Evolutionary conservation across 192 early-diverging fungal genomes (phyloP), one percentile per base, ranked within the genome.

Genomic region (Spizellomyces sp.): DNA sequence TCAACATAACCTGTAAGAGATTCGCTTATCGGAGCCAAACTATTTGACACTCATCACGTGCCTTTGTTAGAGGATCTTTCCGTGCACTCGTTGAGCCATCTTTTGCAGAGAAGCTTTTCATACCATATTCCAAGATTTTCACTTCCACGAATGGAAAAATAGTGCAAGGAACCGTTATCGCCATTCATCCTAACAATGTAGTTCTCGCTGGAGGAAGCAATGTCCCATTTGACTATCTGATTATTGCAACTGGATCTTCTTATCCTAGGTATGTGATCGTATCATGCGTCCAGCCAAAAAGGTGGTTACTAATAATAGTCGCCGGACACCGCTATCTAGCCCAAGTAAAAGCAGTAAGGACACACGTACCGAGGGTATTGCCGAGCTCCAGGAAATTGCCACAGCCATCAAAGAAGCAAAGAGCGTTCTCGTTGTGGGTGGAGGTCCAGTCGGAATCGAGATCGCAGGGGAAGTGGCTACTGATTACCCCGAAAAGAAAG

Each of bases 391-490:
- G 1, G 56, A 66, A 17, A 55, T 81, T 44, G 58, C 78, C 8
- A 80, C 75, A 0, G 80, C 76, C n/a, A 73, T 91, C 47, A 72
- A 79, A n/a, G 56, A 67, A 2, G 84, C 88, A 6, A 71, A 79
- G 8, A 73, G 75, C 0, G 73, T 90, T 45, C 64, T 90, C 2
- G 76, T 93, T 43, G 77, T 93, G 58, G 91, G 91, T 4, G 91
- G 90, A 6, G 91, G 91, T 17, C 88, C 90, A 12, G 87, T 89
- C 8, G 94, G 91, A 45, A 75, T 92, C 45, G 94, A 94, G 66
- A 64, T 93, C 67, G 91, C 92, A 7, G 90, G 83, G 1, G 94
- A 95, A 75, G 88, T 92, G 71, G 79, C 77, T 9, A 81, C 84
- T 15, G 77, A 84, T 64, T 87, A 81, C 54, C 89, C 88, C 9